Evolutionary conservation across 2,329 filamentous ascomycete genomes (phyloP).

Genomic region (Dactylellina drechsleri): DNA sequence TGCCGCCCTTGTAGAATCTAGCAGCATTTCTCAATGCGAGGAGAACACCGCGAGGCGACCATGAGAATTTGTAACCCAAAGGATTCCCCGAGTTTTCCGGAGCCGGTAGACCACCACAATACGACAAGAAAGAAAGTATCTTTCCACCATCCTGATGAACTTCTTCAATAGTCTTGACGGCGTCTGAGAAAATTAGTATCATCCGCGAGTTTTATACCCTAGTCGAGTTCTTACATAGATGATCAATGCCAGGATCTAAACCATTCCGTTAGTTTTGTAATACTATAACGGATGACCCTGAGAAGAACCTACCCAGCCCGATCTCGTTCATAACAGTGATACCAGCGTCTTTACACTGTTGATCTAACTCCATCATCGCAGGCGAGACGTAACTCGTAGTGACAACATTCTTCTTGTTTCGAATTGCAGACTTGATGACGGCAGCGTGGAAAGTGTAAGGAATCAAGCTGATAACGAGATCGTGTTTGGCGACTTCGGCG

Average conservation of each 20-base stretch:
- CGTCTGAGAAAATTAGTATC: conserved; percentile 76
- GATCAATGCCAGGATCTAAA: neutral
- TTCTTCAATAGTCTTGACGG: conserved; percentile 85
- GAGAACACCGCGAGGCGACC: conserved; percentile 82
- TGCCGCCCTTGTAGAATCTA: conserved; percentile 81
- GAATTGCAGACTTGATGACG: conserved; percentile 93
- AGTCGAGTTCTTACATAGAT: neutral
- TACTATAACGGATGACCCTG: neutral
- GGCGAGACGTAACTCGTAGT: conserved; percentile 94
- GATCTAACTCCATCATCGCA: conserved; percentile 87
- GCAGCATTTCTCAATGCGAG: conserved; percentile 87
- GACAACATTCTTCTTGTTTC: conserved; percentile 93
- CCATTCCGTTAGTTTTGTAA: neutral
- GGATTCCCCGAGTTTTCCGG: conserved; percentile 84
- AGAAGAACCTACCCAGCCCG: conserved; percentile 67
- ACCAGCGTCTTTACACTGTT: conserved; percentile 81
- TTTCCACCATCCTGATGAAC: conserved; percentile 90
- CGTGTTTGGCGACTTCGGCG: conserved; percentile 79
- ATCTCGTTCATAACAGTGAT: conserved; percentile 99
- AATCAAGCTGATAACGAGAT: conserved; percentile 83
- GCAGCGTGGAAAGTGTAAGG: conserved; percentile 89
- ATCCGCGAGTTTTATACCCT: conserved; percentile 61
- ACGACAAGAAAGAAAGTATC: conserved; percentile 81
- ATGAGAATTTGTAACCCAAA: conserved; percentile 91
- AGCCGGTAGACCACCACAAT: conserved; percentile 81